These are phyloP conservation scores for Xylaria sp. DNA, from an alignment of 495 filamentous ascomycete genomes.

Conservation along the genomic window DNA sequence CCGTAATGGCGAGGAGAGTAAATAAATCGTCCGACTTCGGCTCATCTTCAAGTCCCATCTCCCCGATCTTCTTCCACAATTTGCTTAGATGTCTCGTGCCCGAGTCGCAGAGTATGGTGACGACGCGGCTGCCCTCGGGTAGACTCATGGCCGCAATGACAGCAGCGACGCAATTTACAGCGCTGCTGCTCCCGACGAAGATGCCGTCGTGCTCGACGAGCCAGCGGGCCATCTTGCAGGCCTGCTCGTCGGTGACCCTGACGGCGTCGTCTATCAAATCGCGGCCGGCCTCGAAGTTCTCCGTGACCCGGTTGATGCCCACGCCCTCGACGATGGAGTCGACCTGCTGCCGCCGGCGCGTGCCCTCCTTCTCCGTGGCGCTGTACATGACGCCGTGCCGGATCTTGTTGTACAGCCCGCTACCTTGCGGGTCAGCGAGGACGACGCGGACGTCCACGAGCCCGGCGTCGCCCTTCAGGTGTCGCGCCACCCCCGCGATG, in stretches of 20 bases:
- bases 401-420: slow-evolving; percentile 89
- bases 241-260: slow-evolving; percentile 89
- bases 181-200: slow-evolving; percentile 91
- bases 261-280: slow-evolving; percentile 89
- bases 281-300: slow-evolving; percentile 87
- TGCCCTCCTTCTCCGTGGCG: slow-evolving; percentile 84
- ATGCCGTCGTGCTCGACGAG: slow-evolving; percentile 95
- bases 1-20: slow-evolving; percentile 44
- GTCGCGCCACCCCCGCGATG: slow-evolving; percentile 83
- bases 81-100: slow-evolving; percentile 91
- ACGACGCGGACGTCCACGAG: slow-evolving; percentile 67
- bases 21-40: slow-evolving; percentile 44
- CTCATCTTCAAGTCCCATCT: slow-evolving; percentile 66
- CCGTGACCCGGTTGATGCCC: slow-evolving; percentile 89
- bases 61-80: slow-evolving; percentile 86
- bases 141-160: slow-evolving; percentile 77
- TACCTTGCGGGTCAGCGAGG: slow-evolving; percentile 92
- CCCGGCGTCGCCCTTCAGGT: slow-evolving; percentile 68
- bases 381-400: slow-evolving; percentile 97
- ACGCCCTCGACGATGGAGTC: slow-evolving; percentile 97
- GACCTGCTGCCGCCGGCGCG: slow-evolving; percentile 84
- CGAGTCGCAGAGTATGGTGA: slow-evolving; percentile 91
- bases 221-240: slow-evolving; percentile 90
- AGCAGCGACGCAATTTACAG: slow-evolving; percentile 94
- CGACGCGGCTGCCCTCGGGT: slow-evolving; percentile 72